Evolutionary conservation across 345 rosid species (phyloP).

Genomic region (Litchi chinensis): DNA sequence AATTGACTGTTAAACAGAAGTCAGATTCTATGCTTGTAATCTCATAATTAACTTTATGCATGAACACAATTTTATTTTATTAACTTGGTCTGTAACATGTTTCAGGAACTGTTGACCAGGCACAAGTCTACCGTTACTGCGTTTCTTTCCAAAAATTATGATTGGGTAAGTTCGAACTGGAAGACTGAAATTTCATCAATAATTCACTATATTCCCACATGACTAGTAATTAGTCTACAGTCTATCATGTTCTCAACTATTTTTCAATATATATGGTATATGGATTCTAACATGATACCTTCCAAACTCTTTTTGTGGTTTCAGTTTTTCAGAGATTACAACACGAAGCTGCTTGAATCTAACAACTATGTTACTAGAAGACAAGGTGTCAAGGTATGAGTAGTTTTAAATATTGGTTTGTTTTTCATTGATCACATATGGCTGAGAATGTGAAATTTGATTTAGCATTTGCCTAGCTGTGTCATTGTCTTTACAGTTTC

Average conservation of each 20-base stretch:
- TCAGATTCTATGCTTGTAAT: not conserved
- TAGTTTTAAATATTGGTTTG: not conserved
- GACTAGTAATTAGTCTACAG: not conserved
- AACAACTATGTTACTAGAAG: constrained; percentile 25
- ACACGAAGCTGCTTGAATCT: constrained; percentile 25
- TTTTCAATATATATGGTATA: not conserved
- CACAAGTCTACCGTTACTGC: constrained; percentile 30
- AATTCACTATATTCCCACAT: not conserved
- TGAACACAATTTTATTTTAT: too few relatives aligned
- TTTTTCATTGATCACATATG: not conserved
- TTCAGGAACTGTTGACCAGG: constrained; percentile 31
- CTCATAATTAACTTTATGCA: not conserved
- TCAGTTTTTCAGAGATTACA: constrained; percentile 29
- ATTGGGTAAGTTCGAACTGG: constrained; percentile 23
- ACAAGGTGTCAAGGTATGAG: constrained; percentile 24
- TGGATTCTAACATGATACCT: not conserved
- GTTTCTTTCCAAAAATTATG: constrained; percentile 29
- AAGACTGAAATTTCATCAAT: not conserved
- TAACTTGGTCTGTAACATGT: not conserved
- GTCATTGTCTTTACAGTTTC: not conserved
- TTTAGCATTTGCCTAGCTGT: not conserved
- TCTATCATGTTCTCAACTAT: not conserved
- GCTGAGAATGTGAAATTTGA: not conserved
- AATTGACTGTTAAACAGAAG: not conserved
- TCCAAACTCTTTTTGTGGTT: not conserved